A percentile compares a stretch with the other conserved stretches of the same genome.
phyloP scores from a whole-genome alignment of 306 rosid species.

The Oemleria cerasiformis region DNA sequence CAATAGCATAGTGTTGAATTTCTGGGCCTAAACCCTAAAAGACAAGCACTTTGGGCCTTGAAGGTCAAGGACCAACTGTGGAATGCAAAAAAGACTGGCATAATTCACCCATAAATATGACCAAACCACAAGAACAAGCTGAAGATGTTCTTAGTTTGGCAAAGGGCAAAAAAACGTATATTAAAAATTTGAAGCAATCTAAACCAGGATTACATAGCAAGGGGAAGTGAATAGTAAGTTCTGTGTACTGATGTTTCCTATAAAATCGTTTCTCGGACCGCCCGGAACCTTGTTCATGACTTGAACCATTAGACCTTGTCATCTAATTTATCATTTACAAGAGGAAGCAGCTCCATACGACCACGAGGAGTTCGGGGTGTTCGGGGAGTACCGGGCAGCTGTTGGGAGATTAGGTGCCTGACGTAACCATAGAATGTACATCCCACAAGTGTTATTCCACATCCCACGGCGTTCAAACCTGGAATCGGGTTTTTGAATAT shows the following conservation, averaged over 20 bases:
- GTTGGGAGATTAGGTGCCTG: slow-evolving; percentile 80
- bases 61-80: background rate
- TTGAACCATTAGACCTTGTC: slow-evolving; percentile 54
- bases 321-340: slow-evolving; percentile 93
- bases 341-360: slow-evolving; percentile 83
- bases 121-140: slow-evolving; percentile 8
- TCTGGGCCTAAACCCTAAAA: no score
- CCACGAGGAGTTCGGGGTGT: slow-evolving; percentile 80
- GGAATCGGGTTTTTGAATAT: slow-evolving; percentile 94
- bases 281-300: slow-evolving; percentile 23
- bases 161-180: slow-evolving; percentile 11
- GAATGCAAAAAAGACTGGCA: background rate
- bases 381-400: slow-evolving; percentile 59
- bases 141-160: background rate
- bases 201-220: slow-evolving; percentile 34
- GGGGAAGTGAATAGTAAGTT: slow-evolving; percentile 26
- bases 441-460: slow-evolving; percentile 84
- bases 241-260: slow-evolving; percentile 39
- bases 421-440: slow-evolving; percentile 94
- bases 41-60: background rate
- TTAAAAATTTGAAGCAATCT: slow-evolving; percentile 37
- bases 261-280: slow-evolving; percentile 28
- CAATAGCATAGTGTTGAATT: no score
- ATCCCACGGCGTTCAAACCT: slow-evolving; percentile 65
- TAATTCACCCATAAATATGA: background rate